A percentile compares a stretch with the other conserved stretches of the same genome.
phyloP scores from a whole-genome alignment of 2,329 filamentous ascomycete genomes.

The Xylaria sp. region DNA sequence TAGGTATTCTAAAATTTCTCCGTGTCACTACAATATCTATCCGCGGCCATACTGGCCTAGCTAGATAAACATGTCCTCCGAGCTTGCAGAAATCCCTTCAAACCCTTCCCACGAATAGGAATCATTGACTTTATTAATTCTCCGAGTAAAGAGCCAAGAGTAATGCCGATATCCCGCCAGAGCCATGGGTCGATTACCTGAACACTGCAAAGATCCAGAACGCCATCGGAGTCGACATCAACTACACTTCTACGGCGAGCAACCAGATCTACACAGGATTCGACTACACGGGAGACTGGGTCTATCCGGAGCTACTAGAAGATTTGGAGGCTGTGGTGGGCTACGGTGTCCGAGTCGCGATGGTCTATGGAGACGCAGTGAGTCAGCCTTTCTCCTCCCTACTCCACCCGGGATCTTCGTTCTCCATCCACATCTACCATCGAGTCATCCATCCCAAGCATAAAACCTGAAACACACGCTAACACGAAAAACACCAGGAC shows the following conservation, averaged over 20 bases:
- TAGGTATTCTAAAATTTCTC: not conserved
- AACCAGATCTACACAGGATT: slow-evolving; percentile 60
- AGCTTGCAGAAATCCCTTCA: no score
- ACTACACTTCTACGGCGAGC: slow-evolving; percentile 61
- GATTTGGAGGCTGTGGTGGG: slow-evolving; percentile 70
- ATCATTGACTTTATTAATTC: slow-evolving; percentile 1
- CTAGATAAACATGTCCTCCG: not conserved
- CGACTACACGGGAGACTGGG: slow-evolving; percentile 66
- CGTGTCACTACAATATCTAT: not conserved
- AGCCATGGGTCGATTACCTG: slow-evolving; percentile 72
- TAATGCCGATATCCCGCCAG: slow-evolving; percentile 70
- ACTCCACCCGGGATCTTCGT: no score
- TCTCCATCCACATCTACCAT: not conserved
- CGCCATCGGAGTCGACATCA: slow-evolving; percentile 65
- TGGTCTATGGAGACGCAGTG: slow-evolving; percentile 72
- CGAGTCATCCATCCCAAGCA: not conserved
- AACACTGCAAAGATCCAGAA: slow-evolving; percentile 66
- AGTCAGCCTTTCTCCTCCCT: slow-evolving; percentile 31
- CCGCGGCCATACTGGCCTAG: not conserved
- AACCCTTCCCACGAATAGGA: not conserved
- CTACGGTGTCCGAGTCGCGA: slow-evolving; percentile 73
- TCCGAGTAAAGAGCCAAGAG: slow-evolving; percentile 53
- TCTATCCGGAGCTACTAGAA: slow-evolving; percentile 69
- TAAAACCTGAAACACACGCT: not conserved
- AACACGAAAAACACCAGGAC: slow-evolving; percentile 54